Conservation (phyloP, 2,329 filamentous ascomycete species). For the Stachybotrys elegans region DNA sequence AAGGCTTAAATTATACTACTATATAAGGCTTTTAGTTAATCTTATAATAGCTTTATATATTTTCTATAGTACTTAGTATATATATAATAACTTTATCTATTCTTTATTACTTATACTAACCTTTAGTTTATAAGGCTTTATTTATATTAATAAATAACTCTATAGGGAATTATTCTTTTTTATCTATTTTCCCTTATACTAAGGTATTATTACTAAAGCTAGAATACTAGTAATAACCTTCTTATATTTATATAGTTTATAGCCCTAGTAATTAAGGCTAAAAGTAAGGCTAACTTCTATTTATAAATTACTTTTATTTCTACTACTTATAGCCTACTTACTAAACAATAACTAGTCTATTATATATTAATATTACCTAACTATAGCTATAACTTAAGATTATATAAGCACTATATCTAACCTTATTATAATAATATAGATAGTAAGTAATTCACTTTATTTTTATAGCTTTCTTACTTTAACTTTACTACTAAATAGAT, state of each 20-base stretch:
- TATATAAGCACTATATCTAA: background rate
- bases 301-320: too few relatives aligned
- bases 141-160: background rate
- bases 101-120: background rate
- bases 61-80: background rate
- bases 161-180: background rate
- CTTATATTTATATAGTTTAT: background rate
- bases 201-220: background rate
- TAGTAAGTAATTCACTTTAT: background rate
- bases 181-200: background rate
- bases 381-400: background rate
- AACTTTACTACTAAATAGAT: too few relatives aligned
- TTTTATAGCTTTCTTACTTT: too few relatives aligned
- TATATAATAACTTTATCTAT: background rate
- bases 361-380: background rate
- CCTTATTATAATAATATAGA: background rate
- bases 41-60: background rate
- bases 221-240: background rate
- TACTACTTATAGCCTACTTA: background rate
- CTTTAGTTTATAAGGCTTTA: too few relatives aligned
- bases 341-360: background rate
- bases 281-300: background rate
- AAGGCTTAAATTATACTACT: too few relatives aligned
- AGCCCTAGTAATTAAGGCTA: background rate
- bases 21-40: too few relatives aligned